phyloP scores from a whole-genome alignment of 73 alveolate species.

The Chromera velia region DNA sequence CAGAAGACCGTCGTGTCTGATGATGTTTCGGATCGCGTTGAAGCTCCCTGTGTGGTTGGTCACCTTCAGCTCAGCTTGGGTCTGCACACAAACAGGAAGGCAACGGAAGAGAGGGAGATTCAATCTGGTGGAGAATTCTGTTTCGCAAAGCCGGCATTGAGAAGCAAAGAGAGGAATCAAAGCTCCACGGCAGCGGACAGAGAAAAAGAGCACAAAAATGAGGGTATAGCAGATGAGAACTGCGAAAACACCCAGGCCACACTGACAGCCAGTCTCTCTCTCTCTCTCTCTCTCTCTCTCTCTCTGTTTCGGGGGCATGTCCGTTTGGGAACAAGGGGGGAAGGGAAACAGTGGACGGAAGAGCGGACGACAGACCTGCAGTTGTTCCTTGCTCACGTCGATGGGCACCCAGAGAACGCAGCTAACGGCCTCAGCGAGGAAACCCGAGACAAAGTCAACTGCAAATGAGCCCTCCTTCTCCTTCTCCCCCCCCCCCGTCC shows the following conservation, averaged over 20 bases:
- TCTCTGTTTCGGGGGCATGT: not conserved
- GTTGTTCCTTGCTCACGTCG: constrained; percentile 78
- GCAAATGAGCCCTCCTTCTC: not conserved
- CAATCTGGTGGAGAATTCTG: no score
- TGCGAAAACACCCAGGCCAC: no score
- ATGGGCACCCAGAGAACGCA: constrained; percentile 74
- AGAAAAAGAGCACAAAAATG: no score
- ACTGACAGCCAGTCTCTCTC: not conserved
- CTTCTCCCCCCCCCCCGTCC: constrained; percentile 12
- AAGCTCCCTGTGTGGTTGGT: not conserved
- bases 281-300: not conserved
- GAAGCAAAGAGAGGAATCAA: no score
- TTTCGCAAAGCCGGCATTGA: no score
- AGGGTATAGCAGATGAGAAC: no score
- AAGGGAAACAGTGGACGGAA: no score
- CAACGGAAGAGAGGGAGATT: not conserved
- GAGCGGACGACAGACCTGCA: no score
- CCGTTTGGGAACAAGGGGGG: no score
- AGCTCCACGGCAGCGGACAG: no score
- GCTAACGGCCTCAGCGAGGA: constrained; percentile 74
- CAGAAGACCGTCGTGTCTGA: no score
- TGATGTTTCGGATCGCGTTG: not conserved
- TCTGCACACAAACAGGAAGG: not conserved
- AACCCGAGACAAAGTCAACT: constrained; percentile 51
- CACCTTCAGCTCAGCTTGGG: not conserved